phyloP scores from a whole-genome alignment of 805 yeast species.

The Candida cerambycidarum region DNA sequence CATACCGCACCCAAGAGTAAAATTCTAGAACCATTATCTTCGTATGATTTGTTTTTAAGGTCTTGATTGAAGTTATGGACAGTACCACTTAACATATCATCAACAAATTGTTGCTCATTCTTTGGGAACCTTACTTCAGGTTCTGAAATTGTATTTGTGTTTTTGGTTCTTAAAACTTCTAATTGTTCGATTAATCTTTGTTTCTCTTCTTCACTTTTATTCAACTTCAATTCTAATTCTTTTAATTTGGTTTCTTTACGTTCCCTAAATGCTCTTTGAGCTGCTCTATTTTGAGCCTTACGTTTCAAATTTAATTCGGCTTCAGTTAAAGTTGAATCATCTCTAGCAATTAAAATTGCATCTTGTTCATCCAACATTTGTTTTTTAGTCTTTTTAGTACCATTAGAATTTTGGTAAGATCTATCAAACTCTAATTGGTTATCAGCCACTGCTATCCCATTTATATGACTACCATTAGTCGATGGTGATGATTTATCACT shows the following conservation, averaged over 20 bases:
- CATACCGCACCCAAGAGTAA: constrained; percentile 78
- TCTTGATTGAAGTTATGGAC: constrained; percentile 22
- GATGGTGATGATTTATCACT: constrained; percentile 17
- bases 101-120: constrained; percentile 34
- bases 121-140: constrained; percentile 50
- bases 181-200: constrained; percentile 46
- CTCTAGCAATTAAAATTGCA: constrained; percentile 34
- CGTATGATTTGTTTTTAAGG: constrained; percentile 26
- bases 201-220: constrained; percentile 56
- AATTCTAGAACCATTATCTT: constrained; percentile 45
- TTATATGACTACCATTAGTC: constrained; percentile 10
- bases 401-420: neutral
- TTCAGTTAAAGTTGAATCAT: constrained; percentile 38
- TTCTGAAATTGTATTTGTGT: constrained; percentile 58
- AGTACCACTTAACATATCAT: constrained; percentile 25
- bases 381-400: constrained; percentile 20
- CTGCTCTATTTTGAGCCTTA: constrained; percentile 81
- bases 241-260: constrained; percentile 72
- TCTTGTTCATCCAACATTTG: constrained; percentile 36
- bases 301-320: constrained; percentile 52
- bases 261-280: constrained; percentile 84
- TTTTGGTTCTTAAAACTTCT: constrained; percentile 52
- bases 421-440: neutral
- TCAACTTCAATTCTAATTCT: constrained; percentile 61
- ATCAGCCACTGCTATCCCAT: neutral